Base-by-base conservation (phyloP, 805 yeast genomes). In the Cyberlindnera misumaiensis region DNA sequence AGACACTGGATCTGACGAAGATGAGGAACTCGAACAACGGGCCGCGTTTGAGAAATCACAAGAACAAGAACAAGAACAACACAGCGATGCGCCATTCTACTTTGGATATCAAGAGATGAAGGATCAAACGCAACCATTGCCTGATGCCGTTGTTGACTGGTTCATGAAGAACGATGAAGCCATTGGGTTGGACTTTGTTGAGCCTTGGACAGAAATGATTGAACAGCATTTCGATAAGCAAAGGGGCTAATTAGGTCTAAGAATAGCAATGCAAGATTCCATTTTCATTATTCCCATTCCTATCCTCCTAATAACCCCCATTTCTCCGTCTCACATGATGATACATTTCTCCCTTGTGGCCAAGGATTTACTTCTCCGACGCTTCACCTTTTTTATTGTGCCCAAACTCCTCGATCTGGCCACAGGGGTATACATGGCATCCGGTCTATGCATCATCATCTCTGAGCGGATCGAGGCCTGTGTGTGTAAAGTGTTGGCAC, bases 131-230 rank as follows among this genome's bases (percentile, higher is more conserved):
- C 52, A 47, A 13, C 49, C 51, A 10, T 34, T 55, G 12, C 58
- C 59, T 8, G 57, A 55, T 33, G 62, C 63, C 13, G 63, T 73
- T 11, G 64, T 71, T 32, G 73, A 73, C 43, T 74, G 77, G 75
- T 73, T 74, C 40, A 56, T 69, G 30, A 60, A 62, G 25, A 55
- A 53, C 29, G 70, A 71, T 43, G 71, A 65, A 36, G 65, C 69
- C 32, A 66, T 74, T 16, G 81, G 81, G 12, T 53, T 75, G 34
- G 78, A 73, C 39, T 75, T 75, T 46, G 81, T 80, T 22, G 89
- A 80, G 28, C 86, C 86, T 3, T 83, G 88, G 80, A 82, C 90
- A 0, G 85, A 80, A 53, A 78, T 81, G 74, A 72, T 83, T 30
- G 90, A 82, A 53, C 80, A 77, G 47, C 85, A 79, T 40, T 37